These are phyloP conservation scores for Sclerotinia glacialis DNA, from an alignment of 2,329 filamentous ascomycete species.

Conservation along the genomic window DNA sequence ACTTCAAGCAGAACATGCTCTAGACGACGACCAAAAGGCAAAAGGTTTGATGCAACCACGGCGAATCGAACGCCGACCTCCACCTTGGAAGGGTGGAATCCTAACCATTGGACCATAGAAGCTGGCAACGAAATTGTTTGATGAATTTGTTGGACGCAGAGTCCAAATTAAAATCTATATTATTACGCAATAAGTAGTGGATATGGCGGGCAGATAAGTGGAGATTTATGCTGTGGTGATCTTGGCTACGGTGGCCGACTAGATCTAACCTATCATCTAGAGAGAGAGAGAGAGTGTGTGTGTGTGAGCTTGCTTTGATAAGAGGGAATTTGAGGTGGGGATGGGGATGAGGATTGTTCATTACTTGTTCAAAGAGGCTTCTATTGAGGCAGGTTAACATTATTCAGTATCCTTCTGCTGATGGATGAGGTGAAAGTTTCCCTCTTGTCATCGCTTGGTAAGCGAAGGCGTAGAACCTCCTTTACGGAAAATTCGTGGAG, in stretches of 20 bases:
- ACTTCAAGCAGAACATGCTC: background rate
- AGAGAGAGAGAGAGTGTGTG: no score
- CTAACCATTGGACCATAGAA: conserved; percentile 17
- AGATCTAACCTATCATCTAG: no score
- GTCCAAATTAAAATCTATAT: fast-evolving
- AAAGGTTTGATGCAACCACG: background rate
- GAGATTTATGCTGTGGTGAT: background rate
- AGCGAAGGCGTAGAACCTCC: background rate
- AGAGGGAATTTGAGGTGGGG: no score
- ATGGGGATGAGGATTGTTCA: no score
- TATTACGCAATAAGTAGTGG: fast-evolving
- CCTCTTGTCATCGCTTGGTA: background rate
- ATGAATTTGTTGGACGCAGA: fast-evolving
- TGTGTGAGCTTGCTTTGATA: no score
- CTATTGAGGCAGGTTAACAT: no score
- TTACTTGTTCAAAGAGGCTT: no score
- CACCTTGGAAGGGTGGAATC: conserved; percentile 14
- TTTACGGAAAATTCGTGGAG: no score
- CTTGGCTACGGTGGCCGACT: background rate
- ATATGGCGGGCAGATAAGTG: background rate
- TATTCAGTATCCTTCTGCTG: no score
- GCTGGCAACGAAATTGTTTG: background rate
- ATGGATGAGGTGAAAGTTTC: background rate
- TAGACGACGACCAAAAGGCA: fast-evolving
- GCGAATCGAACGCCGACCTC: conserved; percentile 9